phyloP scores from a whole-genome alignment of 352 stramenopile genomes.

The Globisporangium megalacanthum region DNA sequence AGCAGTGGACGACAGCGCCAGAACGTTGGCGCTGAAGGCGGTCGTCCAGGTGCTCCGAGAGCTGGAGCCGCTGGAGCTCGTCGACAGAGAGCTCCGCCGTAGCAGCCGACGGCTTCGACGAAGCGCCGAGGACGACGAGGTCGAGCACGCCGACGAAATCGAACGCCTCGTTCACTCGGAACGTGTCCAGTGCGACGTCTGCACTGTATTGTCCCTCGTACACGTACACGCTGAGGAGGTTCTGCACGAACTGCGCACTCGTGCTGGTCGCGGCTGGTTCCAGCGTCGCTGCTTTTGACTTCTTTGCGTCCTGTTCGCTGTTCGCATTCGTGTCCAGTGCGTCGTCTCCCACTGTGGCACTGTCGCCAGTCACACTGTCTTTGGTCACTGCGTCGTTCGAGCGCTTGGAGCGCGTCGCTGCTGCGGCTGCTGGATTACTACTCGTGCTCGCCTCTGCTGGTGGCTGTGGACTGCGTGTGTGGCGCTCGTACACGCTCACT shows the following conservation, averaged over 20 bases:
- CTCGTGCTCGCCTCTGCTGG: not conserved
- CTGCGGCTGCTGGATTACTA: not conserved
- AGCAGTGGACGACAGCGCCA: slow-evolving; percentile 66
- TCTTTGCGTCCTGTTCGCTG: slow-evolving; percentile 26
- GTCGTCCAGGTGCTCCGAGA: slow-evolving; percentile 56
- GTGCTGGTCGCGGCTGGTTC: not conserved
- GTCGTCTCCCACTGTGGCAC: not conserved
- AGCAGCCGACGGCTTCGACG: slow-evolving; percentile 13
- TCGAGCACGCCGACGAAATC: slow-evolving; percentile 78
- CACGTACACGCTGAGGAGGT: slow-evolving; percentile 62
- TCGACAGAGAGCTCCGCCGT: slow-evolving; percentile 16
- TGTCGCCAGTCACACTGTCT: not conserved
- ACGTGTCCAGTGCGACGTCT: slow-evolving; percentile 36
- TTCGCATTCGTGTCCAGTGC: not conserved
- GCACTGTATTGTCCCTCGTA: slow-evolving; percentile 58
- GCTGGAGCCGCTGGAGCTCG: slow-evolving; percentile 48
- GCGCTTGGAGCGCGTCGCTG: slow-evolving; percentile 36
- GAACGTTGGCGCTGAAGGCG: slow-evolving; percentile 46
- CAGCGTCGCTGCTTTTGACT: slow-evolving; percentile 23
- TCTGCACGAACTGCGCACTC: slow-evolving; percentile 7
- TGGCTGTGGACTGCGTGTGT: slow-evolving; percentile 1
- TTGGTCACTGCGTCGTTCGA: slow-evolving; percentile 30
- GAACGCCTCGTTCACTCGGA: slow-evolving; percentile 82
- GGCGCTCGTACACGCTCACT: slow-evolving; percentile 20
- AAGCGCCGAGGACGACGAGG: slow-evolving; percentile 36